Evolutionary conservation across 1,139 yeast genomes (phyloP), one percentile per base, ranked within the genome.

Genomic region (Hemisphaericaspora xylofermentans): DNA sequence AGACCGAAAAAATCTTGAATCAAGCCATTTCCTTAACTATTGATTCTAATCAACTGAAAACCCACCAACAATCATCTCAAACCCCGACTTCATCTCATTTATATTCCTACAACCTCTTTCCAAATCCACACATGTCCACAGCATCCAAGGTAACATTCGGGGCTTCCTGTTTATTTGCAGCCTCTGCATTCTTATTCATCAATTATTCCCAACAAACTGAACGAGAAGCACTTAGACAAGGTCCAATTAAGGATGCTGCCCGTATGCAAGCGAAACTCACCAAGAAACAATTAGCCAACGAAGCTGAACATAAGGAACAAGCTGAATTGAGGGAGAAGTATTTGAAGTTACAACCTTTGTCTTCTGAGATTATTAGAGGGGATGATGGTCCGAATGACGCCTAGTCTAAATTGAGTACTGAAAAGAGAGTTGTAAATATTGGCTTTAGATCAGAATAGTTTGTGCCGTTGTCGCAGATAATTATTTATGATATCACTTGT

Each of bases 171-270:
- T 56, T 71, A 4, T 64, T 76, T 39, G 84, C 89, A 6, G 75
- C 68, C 0, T 74, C 74, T 3, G 71, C 88, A 0, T 80, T 85
- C 31, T 63, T 76, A 6, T 84, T 82, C 59, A 88, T 86, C 42
- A 87, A 84, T 62, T 70, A 71, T 47, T 76, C 84, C 39, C 95
- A 86, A 58, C 74, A 71, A 29, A 62, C 76, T 44, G 94, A 86
- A 60, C 72, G 88, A 48, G 78, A 74, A 6, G 82, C 86, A 3
- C 68, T 85, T 40, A 80, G 84, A 48, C 88, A 82, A 56, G 95
- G 95, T 1, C 94, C 95, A 8, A 78, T 84, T 55, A 82, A 81
- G 53, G 95, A 86, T 57, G 87, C 88, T 10, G 80, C 74, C 48
- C 66, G 93, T 44, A 61, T 80, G 49, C 66, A 71, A 39, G 74